Conservation (phyloP, 768 basidiomycete species). For the Pleurotus sapidus region DNA sequence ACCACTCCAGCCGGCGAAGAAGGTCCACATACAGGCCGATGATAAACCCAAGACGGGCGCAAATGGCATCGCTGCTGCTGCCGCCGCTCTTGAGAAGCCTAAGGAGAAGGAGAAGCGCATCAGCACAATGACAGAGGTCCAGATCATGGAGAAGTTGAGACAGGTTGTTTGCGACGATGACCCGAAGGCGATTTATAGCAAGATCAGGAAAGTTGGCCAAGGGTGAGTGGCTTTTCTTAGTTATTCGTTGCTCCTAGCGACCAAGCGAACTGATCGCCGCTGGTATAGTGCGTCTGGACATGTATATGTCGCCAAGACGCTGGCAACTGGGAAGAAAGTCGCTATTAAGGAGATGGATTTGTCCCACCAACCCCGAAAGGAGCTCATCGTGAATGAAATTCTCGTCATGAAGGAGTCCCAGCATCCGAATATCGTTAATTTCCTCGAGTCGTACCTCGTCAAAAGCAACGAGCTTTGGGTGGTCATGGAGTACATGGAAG, state of each 20-base stretch:
- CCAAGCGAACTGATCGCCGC: slow-evolving; percentile 12
- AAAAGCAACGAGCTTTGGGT: slow-evolving; percentile 92
- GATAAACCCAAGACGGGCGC: slow-evolving; percentile 41
- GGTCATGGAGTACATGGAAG: slow-evolving; percentile 99
- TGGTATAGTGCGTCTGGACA: slow-evolving; percentile 85
- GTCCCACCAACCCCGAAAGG: slow-evolving; percentile 92
- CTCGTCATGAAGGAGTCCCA: slow-evolving; percentile 99
- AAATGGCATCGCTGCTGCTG: slow-evolving; percentile 53
- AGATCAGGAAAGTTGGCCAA: slow-evolving; percentile 99
- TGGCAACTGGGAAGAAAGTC: slow-evolving; percentile 81
- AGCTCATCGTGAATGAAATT: slow-evolving; percentile 97
- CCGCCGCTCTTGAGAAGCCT: slow-evolving; percentile 71
- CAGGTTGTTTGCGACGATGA: slow-evolving; percentile 86
- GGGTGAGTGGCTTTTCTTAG: slow-evolving; percentile 58
- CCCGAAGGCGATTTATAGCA: slow-evolving; percentile 87
- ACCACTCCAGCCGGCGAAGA: slow-evolving; percentile 75
- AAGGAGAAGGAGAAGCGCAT: slow-evolving; percentile 90
- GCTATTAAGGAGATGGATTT: slow-evolving; percentile 99
- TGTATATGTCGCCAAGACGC: slow-evolving; percentile 94
- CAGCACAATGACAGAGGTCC: slow-evolving; percentile 94
- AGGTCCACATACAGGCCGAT: slow-evolving; percentile 58
- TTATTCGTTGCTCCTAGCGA: not conserved
- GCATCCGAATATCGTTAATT: slow-evolving; percentile 97
- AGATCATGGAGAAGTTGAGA: slow-evolving; percentile 97
- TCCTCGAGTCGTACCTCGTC: slow-evolving; percentile 86